Percentiles rank a stretch among this genome's conserved stretches.
Evolutionary conservation across 2,329 filamentous ascomycete species (phyloP).

Genomic region (Teratosphaeria nubilosa): DNA sequence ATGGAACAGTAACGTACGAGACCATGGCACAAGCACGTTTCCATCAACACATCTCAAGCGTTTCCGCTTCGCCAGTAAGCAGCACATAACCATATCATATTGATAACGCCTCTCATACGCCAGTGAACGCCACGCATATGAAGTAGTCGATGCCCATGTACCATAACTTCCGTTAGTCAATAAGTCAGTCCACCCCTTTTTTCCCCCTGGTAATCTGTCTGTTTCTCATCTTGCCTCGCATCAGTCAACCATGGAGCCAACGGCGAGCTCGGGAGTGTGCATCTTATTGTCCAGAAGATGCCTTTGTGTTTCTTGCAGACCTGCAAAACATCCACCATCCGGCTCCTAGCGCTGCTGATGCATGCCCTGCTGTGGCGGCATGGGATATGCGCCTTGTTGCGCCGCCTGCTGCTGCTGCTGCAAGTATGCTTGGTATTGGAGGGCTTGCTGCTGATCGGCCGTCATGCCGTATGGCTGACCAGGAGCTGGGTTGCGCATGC

Average conservation of each 20-base stretch:
- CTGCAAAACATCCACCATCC: neutral
- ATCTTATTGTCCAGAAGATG: neutral
- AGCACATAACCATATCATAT: neutral
- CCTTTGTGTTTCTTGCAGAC: constrained; percentile 1
- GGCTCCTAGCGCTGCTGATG: constrained; percentile 16
- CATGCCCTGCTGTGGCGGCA: constrained; percentile 27
- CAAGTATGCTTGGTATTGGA: constrained; percentile 31
- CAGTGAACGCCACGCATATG: neutral
- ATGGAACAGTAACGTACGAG: neutral
- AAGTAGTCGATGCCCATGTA: neutral
- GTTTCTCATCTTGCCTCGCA: neutral
- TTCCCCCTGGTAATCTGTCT: neutral
- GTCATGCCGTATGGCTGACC: constrained; percentile 26
- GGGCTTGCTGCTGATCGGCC: constrained; percentile 28
- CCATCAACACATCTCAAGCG: neutral
- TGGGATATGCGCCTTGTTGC: constrained; percentile 25
- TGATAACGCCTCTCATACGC: neutral
- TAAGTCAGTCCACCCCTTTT: neutral
- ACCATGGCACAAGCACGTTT: neutral
- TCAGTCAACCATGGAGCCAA: neutral
- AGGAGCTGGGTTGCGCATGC: constrained; percentile 22
- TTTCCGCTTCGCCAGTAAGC: neutral
- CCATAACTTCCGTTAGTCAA: neutral
- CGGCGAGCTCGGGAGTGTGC: neutral
- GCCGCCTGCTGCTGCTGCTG: constrained; percentile 28